Evolutionary conservation across 192 early-diverging fungal genomes (phyloP), one percentile per base, ranked within the genome.

Genomic region (Anaeromyces robustus): DNA sequence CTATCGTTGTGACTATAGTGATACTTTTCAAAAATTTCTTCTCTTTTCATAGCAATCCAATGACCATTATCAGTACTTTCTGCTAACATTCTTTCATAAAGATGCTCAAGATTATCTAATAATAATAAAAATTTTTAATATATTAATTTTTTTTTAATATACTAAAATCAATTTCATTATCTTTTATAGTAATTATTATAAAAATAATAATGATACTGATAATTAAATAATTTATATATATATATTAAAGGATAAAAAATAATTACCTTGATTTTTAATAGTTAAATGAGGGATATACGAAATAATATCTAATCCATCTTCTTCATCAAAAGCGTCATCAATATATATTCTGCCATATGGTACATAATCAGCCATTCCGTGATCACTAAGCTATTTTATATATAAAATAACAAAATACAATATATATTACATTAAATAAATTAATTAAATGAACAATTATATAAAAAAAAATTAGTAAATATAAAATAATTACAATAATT

Each of bases 311-410:
- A 95, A 80, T 11, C 82, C 81, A 29, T 86, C 82, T n/a, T 68
- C 18, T n/a, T 87, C 81, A 77, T 92, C 88, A 77, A 94, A 88
- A 41, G 87, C 88, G 77, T 94, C 92, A 79, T 96, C 94, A 78
- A 95, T 86, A 83, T 91, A 95, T 43, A 96, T 90, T 30, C 90
- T 86, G 59, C 89, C 83, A 12, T 85, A 79, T 30, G 68, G 80
- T 30, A 86, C 84, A 0, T 86, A 84, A 41, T 87, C 86, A 0
- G 92, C 85, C 96, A 98, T 98, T 12, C 96, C 96, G 77, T 98
- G 96, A 84, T 98, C 96, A 82, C 94, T 95, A 34, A 92, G 87
- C 68, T 92, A 80, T 79, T 52, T 12, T 14, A 14, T 12, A 14
- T 39, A n/a, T n/a, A n/a, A n/a, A n/a, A n/a, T n/a, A n/a, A n/a